These are phyloP conservation scores for Bruguiera hainesii DNA, from an alignment of 441 rosid genomes.

Conservation along the genomic window DNA sequence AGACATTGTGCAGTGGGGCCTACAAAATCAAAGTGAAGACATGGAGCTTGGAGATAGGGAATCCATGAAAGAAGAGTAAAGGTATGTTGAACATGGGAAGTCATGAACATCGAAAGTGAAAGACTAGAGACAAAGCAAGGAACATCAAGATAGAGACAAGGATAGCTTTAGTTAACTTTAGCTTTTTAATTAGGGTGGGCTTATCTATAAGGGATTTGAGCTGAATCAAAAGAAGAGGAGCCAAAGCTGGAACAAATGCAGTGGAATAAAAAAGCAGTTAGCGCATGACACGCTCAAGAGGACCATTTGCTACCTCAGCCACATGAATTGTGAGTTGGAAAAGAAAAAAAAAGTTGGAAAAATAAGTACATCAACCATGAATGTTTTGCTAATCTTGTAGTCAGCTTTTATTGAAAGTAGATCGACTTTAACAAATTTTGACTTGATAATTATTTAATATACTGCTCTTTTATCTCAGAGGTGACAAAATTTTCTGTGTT, in stretches of 20 bases:
- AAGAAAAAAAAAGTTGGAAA: neutral
- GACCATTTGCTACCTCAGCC: too few relatives aligned
- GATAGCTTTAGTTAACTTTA: conserved; percentile 40
- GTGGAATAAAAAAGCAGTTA: conserved; percentile 25
- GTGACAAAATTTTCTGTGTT: too few relatives aligned
- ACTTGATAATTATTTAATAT: too few relatives aligned
- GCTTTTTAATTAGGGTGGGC: conserved; percentile 18
- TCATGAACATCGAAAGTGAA: conserved; percentile 33
- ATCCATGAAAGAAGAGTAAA: conserved; percentile 27
- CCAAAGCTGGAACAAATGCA: conserved; percentile 27
- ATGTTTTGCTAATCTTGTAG: too few relatives aligned
- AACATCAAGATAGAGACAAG: conserved; percentile 36
- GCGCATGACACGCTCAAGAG: too few relatives aligned
- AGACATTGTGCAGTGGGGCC: conserved; percentile 25
- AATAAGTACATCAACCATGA: neutral
- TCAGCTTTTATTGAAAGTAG: too few relatives aligned
- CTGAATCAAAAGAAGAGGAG: conserved; percentile 36
- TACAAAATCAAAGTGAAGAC: conserved; percentile 36
- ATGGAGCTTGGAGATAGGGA: conserved; percentile 28
- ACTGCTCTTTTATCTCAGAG: too few relatives aligned
- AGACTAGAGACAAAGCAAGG: conserved; percentile 50
- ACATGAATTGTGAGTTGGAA: neutral
- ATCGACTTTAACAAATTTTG: too few relatives aligned
- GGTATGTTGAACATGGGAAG: conserved; percentile 15
- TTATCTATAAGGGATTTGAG: conserved; percentile 25